Evolutionary conservation across 1,139 yeast species (phyloP).

Genomic region (Geotrichum carabidarum): DNA sequence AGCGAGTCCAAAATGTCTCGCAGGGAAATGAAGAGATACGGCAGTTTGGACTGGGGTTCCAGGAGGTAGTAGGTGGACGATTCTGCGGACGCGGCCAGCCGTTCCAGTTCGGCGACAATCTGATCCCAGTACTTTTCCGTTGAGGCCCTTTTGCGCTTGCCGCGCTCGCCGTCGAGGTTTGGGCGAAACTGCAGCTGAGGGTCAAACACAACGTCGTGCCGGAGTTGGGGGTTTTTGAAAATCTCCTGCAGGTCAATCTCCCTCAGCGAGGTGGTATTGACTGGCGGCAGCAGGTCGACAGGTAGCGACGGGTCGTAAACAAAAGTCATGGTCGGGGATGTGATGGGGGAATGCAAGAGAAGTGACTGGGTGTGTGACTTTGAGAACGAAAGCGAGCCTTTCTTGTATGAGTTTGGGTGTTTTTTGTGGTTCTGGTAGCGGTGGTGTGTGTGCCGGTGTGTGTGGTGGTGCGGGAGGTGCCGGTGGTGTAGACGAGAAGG

Average conservation of each 20-base stretch:
- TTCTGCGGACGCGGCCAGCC: slow-evolving; percentile 17
- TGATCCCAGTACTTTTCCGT: slow-evolving; percentile 83
- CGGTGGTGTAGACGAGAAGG: slow-evolving; percentile 9
- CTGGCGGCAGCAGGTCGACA: slow-evolving; percentile 59
- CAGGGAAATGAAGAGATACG: slow-evolving; percentile 67
- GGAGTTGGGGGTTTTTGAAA: slow-evolving; percentile 81
- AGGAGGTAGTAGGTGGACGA: slow-evolving; percentile 14
- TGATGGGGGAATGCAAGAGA: slow-evolving; percentile 5
- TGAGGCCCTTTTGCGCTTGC: slow-evolving; percentile 65
- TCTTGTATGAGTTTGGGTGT: slow-evolving; percentile 3
- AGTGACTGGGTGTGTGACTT: slow-evolving; percentile 8
- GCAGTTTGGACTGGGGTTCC: slow-evolving; percentile 44
- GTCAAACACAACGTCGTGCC: slow-evolving; percentile 90
- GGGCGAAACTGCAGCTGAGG: slow-evolving; percentile 91
- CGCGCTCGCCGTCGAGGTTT: slow-evolving; percentile 85
- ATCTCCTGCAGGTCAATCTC: slow-evolving; percentile 89
- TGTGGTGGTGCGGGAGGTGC: slow-evolving; percentile 11
- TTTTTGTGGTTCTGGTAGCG: background rate
- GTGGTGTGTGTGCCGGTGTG: slow-evolving; percentile 1
- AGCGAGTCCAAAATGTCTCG: slow-evolving; percentile 81
- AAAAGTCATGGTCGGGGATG: slow-evolving; percentile 22
- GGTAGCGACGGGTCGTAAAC: slow-evolving; percentile 15
- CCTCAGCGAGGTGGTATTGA: slow-evolving; percentile 72
- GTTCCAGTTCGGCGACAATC: slow-evolving; percentile 55
- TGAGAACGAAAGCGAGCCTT: slow-evolving; percentile 7